phyloP scores from a whole-genome alignment of 352 stramenopile species.

The Elongisporangium anandrum region DNA sequence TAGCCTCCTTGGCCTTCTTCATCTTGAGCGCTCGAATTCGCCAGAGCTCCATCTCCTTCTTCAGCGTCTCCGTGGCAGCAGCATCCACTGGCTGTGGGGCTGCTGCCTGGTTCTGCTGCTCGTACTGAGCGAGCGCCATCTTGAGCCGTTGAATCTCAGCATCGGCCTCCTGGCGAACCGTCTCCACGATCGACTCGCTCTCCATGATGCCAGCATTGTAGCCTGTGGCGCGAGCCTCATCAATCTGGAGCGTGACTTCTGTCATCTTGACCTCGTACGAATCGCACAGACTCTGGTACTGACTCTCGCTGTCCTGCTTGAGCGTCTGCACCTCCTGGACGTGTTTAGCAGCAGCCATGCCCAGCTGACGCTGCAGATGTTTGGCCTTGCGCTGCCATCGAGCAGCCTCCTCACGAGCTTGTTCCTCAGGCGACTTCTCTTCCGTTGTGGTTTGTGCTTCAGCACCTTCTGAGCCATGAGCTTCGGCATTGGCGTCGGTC shows the following conservation, averaged over 20 bases:
- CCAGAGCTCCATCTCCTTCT: constrained; percentile 74
- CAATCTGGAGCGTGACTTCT: constrained; percentile 67
- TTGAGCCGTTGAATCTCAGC: constrained; percentile 27
- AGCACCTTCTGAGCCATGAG: neutral
- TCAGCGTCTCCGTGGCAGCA: constrained; percentile 3
- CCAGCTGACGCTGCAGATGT: constrained; percentile 56
- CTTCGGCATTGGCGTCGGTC: constrained; percentile 21
- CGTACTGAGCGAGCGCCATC: constrained; percentile 15
- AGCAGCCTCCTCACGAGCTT: constrained; percentile 23
- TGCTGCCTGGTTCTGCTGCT: neutral
- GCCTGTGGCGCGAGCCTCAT: constrained; percentile 54
- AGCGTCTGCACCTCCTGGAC: constrained; percentile 44
- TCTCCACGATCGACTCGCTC: constrained; percentile 66
- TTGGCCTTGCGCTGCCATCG: constrained; percentile 74
- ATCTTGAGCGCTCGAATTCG: constrained; percentile 77
- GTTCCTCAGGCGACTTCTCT: constrained; percentile 12
- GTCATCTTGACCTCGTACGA: constrained; percentile 72
- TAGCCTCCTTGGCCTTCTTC: constrained; percentile 78
- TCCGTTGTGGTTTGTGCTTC: constrained; percentile 13
- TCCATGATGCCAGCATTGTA: constrained; percentile 78
- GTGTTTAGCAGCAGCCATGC: constrained; percentile 28
- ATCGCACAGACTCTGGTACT: constrained; percentile 65
- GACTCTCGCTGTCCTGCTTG: constrained; percentile 41
- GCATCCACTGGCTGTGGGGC: no score
- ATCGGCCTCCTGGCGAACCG: constrained; percentile 45